Evolutionary conservation across 164 flowering plant genomes (phyloP), one percentile per base, ranked within the genome.

Genomic region (Tetrastigma voinierianum): DNA sequence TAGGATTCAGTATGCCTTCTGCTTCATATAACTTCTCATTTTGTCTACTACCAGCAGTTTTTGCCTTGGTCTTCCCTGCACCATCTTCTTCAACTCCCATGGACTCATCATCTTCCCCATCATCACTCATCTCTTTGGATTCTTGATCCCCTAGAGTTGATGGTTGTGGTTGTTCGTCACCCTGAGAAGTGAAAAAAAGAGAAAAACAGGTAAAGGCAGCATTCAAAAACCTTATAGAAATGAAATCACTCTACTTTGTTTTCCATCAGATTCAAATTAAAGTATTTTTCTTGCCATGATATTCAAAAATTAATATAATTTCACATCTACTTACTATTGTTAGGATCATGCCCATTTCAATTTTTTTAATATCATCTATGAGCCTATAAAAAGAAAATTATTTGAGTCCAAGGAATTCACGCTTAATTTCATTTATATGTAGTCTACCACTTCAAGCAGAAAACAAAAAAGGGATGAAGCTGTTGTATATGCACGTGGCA

Each of bases 1-100:
- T 87, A 4, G 97, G 70, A 76, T 96, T 90, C 0, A 90, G 83
- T 49, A 90, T 90, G 16, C 98, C 93, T 75, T 89, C 93, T 43
- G 81, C 90, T 43, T 82, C 61, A 74, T 89, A 90, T 47, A 93
- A 80, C 75, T 91, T 87, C 67, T 90, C 87, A 62, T 91, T 89
- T 64, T 91, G 96, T 70, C 73, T 81, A 61, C 78, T 76, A 56
- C 64, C 51, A 9, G 61, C 74, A 43, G 72, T 68, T 71, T 75
- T 77, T 48, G 46, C 71, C 55, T 75, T 82, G 20, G 68, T 46
- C 40, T 71, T 74, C 11, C 56, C 73, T 20, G 73, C 63, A 1
- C 67, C 78, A 46, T 82, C 81, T 20, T 77, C 90, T 52, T 72
- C 84, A 52, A 56, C 17, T n/a, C 46, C 81, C 90, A 90, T 87